These are phyloP conservation scores for Ogataea ramenticola DNA, from an alignment of 805 yeast genomes.

Conservation along the genomic window DNA sequence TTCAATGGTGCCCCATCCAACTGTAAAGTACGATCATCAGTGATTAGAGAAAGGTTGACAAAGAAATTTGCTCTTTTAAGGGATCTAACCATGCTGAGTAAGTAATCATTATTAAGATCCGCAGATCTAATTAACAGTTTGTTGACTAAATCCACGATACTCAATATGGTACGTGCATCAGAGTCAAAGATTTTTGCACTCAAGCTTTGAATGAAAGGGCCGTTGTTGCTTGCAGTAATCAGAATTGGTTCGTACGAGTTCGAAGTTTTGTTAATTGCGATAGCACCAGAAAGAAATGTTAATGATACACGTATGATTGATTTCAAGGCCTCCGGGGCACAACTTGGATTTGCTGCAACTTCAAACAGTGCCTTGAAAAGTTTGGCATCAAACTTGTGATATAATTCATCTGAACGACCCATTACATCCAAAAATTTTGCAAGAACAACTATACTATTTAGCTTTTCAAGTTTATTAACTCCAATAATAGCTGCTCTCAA, in stretches of 20 bases:
- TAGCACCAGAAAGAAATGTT: slow-evolving; percentile 34
- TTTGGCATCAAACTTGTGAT: slow-evolving; percentile 13
- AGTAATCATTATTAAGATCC: slow-evolving; percentile 31
- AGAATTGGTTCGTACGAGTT: slow-evolving; percentile 14
- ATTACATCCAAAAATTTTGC: slow-evolving; percentile 44
- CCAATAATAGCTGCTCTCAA: slow-evolving; percentile 37
- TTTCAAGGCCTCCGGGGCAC: slow-evolving; percentile 18
- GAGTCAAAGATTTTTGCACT: slow-evolving; percentile 34
- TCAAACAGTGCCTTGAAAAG: slow-evolving; percentile 17
- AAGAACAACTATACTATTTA: slow-evolving; percentile 45
- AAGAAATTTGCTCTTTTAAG: slow-evolving; percentile 41
- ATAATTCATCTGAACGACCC: slow-evolving; percentile 25
- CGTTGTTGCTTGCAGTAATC: slow-evolving; percentile 25
- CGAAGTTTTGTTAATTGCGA: slow-evolving; percentile 31
- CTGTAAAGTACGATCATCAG: slow-evolving; percentile 25
- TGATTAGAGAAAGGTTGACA: slow-evolving; percentile 32
- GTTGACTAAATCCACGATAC: slow-evolving; percentile 37
- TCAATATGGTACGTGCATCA: slow-evolving; percentile 36
- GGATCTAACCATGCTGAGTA: slow-evolving; percentile 38
- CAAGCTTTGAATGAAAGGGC: slow-evolving; percentile 34
- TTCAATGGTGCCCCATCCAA: slow-evolving; percentile 8
- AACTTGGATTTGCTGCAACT: slow-evolving; percentile 11
- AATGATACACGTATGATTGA: slow-evolving; percentile 23
- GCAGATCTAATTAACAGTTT: slow-evolving; percentile 37
- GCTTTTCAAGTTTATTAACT: slow-evolving; percentile 40